These are phyloP conservation scores for Skeletonema costatum DNA, from an alignment of 108 stramenopile species.

Conservation along the genomic window DNA sequence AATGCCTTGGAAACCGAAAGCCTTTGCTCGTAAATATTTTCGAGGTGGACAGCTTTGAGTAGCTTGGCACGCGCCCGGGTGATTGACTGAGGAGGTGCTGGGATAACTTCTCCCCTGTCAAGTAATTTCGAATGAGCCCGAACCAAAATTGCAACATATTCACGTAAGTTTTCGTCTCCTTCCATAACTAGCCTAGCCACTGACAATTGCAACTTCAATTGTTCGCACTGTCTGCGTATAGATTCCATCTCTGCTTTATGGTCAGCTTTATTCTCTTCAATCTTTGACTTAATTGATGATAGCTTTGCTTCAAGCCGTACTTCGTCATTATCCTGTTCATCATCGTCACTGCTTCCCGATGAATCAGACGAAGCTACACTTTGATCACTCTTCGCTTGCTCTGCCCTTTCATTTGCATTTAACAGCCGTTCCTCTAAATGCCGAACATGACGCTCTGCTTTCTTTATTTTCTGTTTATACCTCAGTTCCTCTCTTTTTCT, in stretches of 20 bases:
- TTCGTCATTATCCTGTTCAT: slow-evolving; percentile 49
- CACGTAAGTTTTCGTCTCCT: slow-evolving; percentile 50
- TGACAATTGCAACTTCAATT: slow-evolving; percentile 38
- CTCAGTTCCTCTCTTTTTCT: slow-evolving; percentile 32
- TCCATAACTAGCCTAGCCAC: slow-evolving; percentile 49
- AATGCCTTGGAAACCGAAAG: slow-evolving; percentile 48
- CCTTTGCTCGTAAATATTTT: slow-evolving; percentile 38
- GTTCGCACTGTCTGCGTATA: slow-evolving; percentile 48
- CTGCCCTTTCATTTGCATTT: not conserved
- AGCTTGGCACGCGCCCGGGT: slow-evolving; percentile 46
- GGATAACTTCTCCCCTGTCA: slow-evolving; percentile 19
- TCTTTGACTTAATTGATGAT: slow-evolving; percentile 38
- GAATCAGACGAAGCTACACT: slow-evolving; percentile 17
- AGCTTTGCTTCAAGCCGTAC: slow-evolving; percentile 39
- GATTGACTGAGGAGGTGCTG: slow-evolving; percentile 34
- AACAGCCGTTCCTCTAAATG: slow-evolving; percentile 33
- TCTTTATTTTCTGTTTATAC: slow-evolving; percentile 24
- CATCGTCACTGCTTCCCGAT: slow-evolving; percentile 7
- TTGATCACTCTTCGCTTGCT: slow-evolving; percentile 2
- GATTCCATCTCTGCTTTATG: slow-evolving; percentile 43
- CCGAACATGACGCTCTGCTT: slow-evolving; percentile 25
- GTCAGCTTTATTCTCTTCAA: slow-evolving; percentile 33
- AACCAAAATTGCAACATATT: slow-evolving; percentile 43
- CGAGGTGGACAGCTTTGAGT: slow-evolving; percentile 41
- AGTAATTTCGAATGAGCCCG: slow-evolving; percentile 14